Percentiles rank a stretch among this genome's conserved stretches.
Conservation (phyloP, 1,139 yeast genomes). For the Candida labiduridarum region DNA sequence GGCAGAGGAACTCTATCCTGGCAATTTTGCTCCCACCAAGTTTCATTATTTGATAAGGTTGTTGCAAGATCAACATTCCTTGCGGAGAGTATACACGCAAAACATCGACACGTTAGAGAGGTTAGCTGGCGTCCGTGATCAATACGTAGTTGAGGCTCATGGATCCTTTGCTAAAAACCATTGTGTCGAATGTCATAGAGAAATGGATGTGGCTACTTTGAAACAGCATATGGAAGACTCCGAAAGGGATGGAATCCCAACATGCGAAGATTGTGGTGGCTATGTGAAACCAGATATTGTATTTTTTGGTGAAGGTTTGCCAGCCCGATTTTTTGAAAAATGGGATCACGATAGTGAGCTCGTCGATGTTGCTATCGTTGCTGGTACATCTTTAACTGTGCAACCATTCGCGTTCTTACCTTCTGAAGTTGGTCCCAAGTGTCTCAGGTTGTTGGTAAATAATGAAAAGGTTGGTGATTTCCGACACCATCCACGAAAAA, state of each 20-base stretch:
- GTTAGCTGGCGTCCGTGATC: constrained; percentile 71
- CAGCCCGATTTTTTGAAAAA: constrained; percentile 61
- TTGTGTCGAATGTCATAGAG: constrained; percentile 71
- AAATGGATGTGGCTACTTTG: constrained; percentile 55
- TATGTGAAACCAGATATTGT: constrained; percentile 91
- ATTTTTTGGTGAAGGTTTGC: constrained; percentile 88
- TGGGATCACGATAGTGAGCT: constrained; percentile 66
- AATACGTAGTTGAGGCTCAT: constrained; percentile 83
- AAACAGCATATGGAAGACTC: constrained; percentile 39
- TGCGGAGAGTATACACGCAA: constrained; percentile 82
- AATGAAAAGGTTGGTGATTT: constrained; percentile 79
- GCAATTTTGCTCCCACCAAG: constrained; percentile 78
- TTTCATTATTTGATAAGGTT: constrained; percentile 74
- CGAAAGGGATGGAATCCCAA: constrained; percentile 49
- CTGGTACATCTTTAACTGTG: constrained; percentile 90
- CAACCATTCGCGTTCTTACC: constrained; percentile 89
- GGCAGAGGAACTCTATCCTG: constrained; percentile 86
- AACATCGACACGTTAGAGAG: constrained; percentile 91
- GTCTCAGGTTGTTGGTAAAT: constrained; percentile 70
- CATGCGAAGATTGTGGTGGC: constrained; percentile 60
- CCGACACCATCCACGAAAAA: constrained; percentile 44
- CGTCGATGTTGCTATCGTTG: constrained; percentile 80
- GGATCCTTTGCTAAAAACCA: constrained; percentile 88
- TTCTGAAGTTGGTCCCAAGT: constrained; percentile 50
- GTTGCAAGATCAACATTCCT: constrained; percentile 60